A percentile compares a stretch with the other conserved stretches of the same genome.
Evolutionary conservation across 768 basidiomycete species (phyloP).

Genomic region (Leccinum uliginosum): DNA sequence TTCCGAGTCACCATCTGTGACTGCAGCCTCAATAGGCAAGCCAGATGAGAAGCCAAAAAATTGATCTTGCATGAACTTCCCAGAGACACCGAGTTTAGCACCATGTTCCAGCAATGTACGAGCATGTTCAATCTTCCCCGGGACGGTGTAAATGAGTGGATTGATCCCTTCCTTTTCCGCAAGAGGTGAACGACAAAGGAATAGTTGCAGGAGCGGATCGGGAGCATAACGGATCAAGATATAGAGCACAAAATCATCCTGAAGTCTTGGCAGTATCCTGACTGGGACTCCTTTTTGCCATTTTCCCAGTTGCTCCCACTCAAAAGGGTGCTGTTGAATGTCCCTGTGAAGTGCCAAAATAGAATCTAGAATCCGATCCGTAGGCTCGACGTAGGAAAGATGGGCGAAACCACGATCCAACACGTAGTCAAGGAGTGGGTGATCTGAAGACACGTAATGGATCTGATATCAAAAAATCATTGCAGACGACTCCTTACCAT

Average conservation of each 20-base stretch:
- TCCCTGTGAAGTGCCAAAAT: not conserved
- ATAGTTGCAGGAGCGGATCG: not conserved
- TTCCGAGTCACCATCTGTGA: not conserved
- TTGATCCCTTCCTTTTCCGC: not conserved
- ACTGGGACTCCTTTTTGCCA: too few relatives aligned
- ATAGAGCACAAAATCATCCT: not conserved
- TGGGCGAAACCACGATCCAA: not conserved
- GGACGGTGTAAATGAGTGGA: not conserved
- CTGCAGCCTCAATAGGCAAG: not conserved
- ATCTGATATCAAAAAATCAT: too few relatives aligned
- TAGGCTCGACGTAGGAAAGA: not conserved
- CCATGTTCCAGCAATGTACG: not conserved
- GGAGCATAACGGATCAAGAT: not conserved
- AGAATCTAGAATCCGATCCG: not conserved
- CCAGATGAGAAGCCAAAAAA: not conserved
- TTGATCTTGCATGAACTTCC: not conserved
- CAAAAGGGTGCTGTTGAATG: not conserved
- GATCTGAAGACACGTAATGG: too few relatives aligned
- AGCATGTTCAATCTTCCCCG: not conserved
- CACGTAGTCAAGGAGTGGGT: too few relatives aligned
- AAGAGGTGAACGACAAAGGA: not conserved
- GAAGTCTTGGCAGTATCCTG: not conserved
- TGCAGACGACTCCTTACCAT: too few relatives aligned
- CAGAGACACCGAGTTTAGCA: not conserved
- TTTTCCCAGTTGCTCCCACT: not conserved